Percentiles rank a stretch among this genome's conserved stretches.
phyloP scores from a whole-genome alignment of 2,329 filamentous ascomycete species.

The Fusarium haematococcum region DNA sequence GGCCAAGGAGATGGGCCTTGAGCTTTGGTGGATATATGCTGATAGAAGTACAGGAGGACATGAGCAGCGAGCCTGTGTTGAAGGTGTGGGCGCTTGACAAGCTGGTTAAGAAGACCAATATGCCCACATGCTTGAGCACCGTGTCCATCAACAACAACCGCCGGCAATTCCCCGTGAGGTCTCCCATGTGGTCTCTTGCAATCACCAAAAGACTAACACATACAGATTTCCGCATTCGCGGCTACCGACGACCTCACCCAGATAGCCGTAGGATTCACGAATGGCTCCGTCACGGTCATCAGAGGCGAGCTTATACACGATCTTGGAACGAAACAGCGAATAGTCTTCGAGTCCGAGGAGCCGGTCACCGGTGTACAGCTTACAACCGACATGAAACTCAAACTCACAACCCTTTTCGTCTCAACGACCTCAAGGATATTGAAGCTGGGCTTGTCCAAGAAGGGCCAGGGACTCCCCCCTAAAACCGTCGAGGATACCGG shows the following conservation, averaged over 20 bases:
- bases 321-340: slow-evolving; percentile 91
- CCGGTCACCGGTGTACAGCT: slow-evolving; percentile 94
- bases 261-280: slow-evolving; percentile 94
- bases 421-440: slow-evolving; percentile 90
- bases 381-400: slow-evolving; percentile 60
- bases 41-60: slow-evolving; percentile 72
- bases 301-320: slow-evolving; percentile 96
- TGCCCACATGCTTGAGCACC: slow-evolving; percentile 88
- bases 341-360: slow-evolving; percentile 96
- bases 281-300: slow-evolving; percentile 93
- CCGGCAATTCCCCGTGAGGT: slow-evolving; percentile 86
- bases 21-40: slow-evolving; percentile 5
- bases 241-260: slow-evolving; percentile 90
- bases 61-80: slow-evolving; percentile 86
- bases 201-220: slow-evolving; percentile 1
- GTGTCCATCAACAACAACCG: slow-evolving; percentile 88
- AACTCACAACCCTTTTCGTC: slow-evolving; percentile 84
- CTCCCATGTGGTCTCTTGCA: accelerated
- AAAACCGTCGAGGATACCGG: slow-evolving; percentile 90
- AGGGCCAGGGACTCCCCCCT: slow-evolving; percentile 89
- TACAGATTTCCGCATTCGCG: slow-evolving; percentile 85
- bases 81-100: slow-evolving; percentile 99
- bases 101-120: slow-evolving; percentile 90
- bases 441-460: slow-evolving; percentile 86
- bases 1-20: background rate